Percentiles rank a stretch among this genome's conserved stretches.
These are phyloP conservation scores for Pichia occidentalis DNA, from an alignment of 805 yeast species.

Conservation along the genomic window DNA sequence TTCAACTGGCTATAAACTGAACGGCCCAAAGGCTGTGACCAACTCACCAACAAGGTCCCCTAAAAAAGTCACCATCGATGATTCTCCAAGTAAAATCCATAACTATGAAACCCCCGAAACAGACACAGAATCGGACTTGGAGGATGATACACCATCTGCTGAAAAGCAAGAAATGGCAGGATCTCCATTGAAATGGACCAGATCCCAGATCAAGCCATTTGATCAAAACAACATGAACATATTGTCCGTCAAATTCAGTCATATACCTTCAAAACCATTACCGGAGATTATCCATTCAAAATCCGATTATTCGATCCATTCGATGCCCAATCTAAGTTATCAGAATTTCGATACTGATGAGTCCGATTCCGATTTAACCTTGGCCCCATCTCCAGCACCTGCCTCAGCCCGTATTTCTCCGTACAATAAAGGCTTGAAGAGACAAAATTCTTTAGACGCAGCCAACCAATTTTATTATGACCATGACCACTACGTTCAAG, in stretches of 20 bases:
- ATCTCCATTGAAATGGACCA: slow-evolving; percentile 1
- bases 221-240: slow-evolving; percentile 2
- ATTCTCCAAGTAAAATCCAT: slow-evolving; percentile 32
- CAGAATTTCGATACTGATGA: slow-evolving; percentile 11
- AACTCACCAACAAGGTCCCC: slow-evolving; percentile 24
- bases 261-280: slow-evolving; percentile 24
- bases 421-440: no score
- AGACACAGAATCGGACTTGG: neutral
- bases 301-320: slow-evolving; percentile 27
- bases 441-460: slow-evolving; percentile 5
- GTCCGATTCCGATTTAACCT: slow-evolving; percentile 29
- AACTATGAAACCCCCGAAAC: slow-evolving; percentile 16
- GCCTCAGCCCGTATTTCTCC: slow-evolving; percentile 9
- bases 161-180: no score
- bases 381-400: slow-evolving; percentile 21
- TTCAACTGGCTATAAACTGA: slow-evolving; percentile 22
- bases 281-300: slow-evolving; percentile 33
- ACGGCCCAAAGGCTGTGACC: slow-evolving; percentile 24
- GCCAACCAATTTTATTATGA: slow-evolving; percentile 18
- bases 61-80: slow-evolving; percentile 34
- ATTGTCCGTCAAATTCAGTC: neutral
- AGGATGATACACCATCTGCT: no score
- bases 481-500: slow-evolving; percentile 26
- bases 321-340: slow-evolving; percentile 32
- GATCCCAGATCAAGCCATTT: slow-evolving; percentile 3